phyloP scores from a whole-genome alignment of 345 rosid species.

The Eutrema japonicum region DNA sequence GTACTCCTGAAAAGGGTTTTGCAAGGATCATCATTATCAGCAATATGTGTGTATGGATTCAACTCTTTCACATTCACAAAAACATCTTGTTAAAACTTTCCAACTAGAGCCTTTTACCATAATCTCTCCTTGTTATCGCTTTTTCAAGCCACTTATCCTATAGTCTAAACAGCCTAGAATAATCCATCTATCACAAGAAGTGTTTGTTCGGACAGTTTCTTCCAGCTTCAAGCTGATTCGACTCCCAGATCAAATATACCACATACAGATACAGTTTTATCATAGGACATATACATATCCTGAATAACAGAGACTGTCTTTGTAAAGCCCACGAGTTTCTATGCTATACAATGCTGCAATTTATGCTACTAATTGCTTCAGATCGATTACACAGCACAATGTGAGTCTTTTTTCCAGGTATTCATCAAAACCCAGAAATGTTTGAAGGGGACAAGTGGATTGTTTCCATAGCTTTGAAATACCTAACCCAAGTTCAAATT shows the following conservation, averaged over 20 bases:
- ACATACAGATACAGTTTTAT: not conserved
- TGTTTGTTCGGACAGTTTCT: not conserved
- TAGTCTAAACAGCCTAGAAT: not conserved
- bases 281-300: not conserved
- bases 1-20: constrained; percentile 65
- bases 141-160: not conserved
- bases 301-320: not conserved
- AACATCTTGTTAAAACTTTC: not conserved
- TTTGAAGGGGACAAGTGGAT: not conserved
- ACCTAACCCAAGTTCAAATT: not conserved
- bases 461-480: constrained; percentile 1
- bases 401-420: not conserved
- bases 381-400: not conserved
- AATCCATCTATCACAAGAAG: not conserved
- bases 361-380: constrained; percentile 4
- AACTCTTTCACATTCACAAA: constrained; percentile 14
- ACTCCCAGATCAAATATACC: not conserved
- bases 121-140: not conserved
- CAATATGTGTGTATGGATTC: constrained; percentile 5
- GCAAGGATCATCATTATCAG: constrained; percentile 5
- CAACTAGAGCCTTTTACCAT: not conserved
- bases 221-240: not conserved
- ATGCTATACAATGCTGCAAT: constrained; percentile 1
- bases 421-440: not conserved
- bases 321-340: not conserved